A percentile compares a stretch with the other conserved stretches of the same genome.
Conservation (phyloP, 140 eudicot species). For the Anethum foeniculum region DNA sequence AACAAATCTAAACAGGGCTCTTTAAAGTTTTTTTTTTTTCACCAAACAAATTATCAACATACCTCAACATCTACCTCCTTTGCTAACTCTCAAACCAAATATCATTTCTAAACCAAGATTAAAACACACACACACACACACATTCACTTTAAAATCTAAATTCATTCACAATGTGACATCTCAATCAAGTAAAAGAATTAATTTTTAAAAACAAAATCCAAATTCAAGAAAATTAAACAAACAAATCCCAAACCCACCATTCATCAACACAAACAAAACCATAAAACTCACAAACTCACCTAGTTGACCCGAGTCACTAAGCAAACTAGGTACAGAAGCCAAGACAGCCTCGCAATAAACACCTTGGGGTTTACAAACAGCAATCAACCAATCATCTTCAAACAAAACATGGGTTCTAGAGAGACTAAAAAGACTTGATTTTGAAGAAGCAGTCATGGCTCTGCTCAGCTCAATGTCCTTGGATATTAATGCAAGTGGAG, state of each 20-base stretch:
- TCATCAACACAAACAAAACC: neutral
- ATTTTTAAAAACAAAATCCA: neutral
- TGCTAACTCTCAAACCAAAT: neutral
- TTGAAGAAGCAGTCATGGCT: slow-evolving; percentile 84
- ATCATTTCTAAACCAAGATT: neutral
- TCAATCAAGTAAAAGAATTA: neutral
- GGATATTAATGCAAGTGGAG: slow-evolving; percentile 72
- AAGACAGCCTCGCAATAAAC: slow-evolving; percentile 77
- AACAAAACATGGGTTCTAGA: slow-evolving; percentile 42
- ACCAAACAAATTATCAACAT: neutral
- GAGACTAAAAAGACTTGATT: slow-evolving; percentile 51
- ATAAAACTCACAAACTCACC: slow-evolving; percentile 5
- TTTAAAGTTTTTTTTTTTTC: neutral
- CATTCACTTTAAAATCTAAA: neutral
- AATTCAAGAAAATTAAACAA: neutral
- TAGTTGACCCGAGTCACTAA: slow-evolving; percentile 20
- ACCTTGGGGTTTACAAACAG: slow-evolving; percentile 80
- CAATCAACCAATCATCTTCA: slow-evolving; percentile 85
- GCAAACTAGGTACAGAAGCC: slow-evolving; percentile 49
- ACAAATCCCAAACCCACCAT: too few species aligned
- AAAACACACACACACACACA: neutral
- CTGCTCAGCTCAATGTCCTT: slow-evolving; percentile 74
- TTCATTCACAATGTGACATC: neutral
- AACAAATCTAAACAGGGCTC: neutral
- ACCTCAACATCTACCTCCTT: neutral